Evolutionary conservation across 768 basidiomycete genomes (phyloP).

Genomic region (Antrodiella citrinella): DNA sequence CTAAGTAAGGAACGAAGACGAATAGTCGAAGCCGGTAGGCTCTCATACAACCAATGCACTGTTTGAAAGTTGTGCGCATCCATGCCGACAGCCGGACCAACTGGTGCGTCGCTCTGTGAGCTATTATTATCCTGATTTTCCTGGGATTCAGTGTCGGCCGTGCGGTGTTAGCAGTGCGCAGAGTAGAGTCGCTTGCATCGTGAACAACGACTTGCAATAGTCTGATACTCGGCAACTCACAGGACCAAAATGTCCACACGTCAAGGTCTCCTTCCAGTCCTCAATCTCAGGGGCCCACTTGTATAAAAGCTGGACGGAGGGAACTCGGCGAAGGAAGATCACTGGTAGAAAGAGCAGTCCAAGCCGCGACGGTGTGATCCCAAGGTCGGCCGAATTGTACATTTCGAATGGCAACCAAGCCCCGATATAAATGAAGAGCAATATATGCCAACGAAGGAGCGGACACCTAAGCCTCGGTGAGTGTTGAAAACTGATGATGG

Average conservation of each 20-base stretch:
- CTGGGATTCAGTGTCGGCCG: no score
- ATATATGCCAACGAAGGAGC: no score
- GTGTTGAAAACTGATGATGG: no score
- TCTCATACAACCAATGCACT: no score
- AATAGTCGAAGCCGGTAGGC: no score
- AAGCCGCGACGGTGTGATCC: constrained; percentile 65
- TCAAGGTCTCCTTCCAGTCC: constrained; percentile 80
- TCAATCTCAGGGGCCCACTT: constrained; percentile 81
- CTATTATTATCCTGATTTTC: no score
- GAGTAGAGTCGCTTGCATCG: constrained; percentile 6
- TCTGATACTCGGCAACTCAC: no score
- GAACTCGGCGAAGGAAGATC: constrained; percentile 72
- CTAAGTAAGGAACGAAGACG: no score
- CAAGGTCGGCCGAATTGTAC: constrained; percentile 49
- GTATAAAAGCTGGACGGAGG: constrained; percentile 68
- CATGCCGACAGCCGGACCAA: no score
- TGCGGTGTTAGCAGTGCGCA: constrained; percentile 5
- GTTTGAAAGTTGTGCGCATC: no score
- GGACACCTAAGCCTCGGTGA: no score
- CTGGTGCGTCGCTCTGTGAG: no score
- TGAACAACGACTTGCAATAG: background rate
- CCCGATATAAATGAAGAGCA: constrained; percentile 80
- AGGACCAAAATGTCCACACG: constrained; percentile 92
- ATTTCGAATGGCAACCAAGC: constrained; percentile 72
- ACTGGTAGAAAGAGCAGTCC: constrained; percentile 59